Percentiles rank a stretch among this genome's conserved stretches.
These are phyloP conservation scores for Debaryomyces singareniensis DNA, from an alignment of 1,139 yeast species.

Conservation along the genomic window DNA sequence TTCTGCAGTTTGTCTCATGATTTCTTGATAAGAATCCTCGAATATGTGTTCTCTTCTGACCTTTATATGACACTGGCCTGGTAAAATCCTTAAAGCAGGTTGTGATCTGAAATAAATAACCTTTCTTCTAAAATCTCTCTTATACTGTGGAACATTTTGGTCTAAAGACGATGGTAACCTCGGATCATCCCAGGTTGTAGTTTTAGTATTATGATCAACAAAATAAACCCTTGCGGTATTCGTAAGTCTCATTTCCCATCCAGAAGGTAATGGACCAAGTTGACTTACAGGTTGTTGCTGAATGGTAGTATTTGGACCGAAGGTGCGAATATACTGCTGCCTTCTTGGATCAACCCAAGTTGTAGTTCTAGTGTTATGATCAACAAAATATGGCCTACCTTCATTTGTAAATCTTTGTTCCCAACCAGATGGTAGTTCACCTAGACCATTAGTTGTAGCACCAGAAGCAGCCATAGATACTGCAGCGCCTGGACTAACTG, in stretches of 20 bases:
- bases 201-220: constrained; percentile 97
- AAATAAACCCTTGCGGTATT: constrained; percentile 97
- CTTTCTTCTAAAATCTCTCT: constrained; percentile 97
- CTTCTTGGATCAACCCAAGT: constrained; percentile 99
- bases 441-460: constrained; percentile 91
- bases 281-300: constrained; percentile 99
- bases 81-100: constrained; percentile 92
- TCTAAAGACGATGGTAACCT: constrained; percentile 94
- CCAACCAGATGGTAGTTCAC: constrained; percentile 98
- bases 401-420: constrained; percentile 97
- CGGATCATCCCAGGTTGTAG: constrained; percentile 99
- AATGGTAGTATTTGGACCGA: constrained; percentile 82
- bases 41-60: constrained; percentile 95
- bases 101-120: constrained; percentile 96
- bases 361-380: constrained; percentile 96
- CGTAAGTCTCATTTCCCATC: constrained; percentile 99
- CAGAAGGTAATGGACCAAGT: constrained; percentile 94
- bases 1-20: constrained; percentile 98
- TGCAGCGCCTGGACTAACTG: constrained; percentile 64
- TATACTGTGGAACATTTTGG: constrained; percentile 97
- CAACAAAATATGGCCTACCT: constrained; percentile 97
- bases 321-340: constrained; percentile 95
- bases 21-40: constrained; percentile 96
- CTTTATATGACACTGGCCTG: constrained; percentile 98
- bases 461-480: constrained; percentile 82